Evolutionary conservation across 228 moss, liverwort and hornwort species (phyloP), one percentile per base, ranked within the genome.

Genomic region (Sphagnum magellanicum): DNA sequence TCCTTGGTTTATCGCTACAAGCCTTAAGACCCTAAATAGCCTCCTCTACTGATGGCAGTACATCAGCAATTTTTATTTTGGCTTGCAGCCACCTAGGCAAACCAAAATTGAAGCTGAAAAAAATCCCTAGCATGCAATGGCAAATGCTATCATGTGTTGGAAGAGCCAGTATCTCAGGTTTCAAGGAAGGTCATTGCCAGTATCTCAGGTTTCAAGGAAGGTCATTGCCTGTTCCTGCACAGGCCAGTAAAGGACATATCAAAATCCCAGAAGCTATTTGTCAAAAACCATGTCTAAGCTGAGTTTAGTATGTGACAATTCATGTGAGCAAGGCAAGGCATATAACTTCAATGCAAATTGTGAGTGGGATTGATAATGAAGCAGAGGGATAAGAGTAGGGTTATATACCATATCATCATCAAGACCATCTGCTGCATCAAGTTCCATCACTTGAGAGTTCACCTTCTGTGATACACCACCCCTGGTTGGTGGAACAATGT

Each of bases 171-270:
- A 79, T 82, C 86, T 78, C 70, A 57, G n/a, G 75, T 71, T 66
- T 79, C 71, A 77, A 86, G 81, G 66, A 82, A 80, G 58, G 73
- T 71, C 12, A 75, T 75, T n/a, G 79, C 86, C 63, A 32, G 32
- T 77, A 79, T 82, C 86, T 78, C 70, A 57, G n/a, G 75, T 71
- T 66, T 79, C 71, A 77, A 86, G 81, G 66, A 82, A 80, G 58
- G 73, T 71, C 12, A 75, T 75, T n/a, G 79, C 86, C 63, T 77
- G 77, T 73, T 86, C 86, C 86, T 86, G 79, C 82, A 6, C 61
- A 16, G 7, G 61, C 16, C 61, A 62, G 61, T 7, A 8, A 46
- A 16, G 13, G 61, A 9, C 32, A 16, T 16, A 4, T 8, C 16
- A 73, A 69, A 14, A 15, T 15, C 59, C n/a, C 12, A 65, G 48